These are phyloP conservation scores for Didymella keratinophila DNA, from an alignment of 2,329 filamentous ascomycete genomes.

Conservation along the genomic window DNA sequence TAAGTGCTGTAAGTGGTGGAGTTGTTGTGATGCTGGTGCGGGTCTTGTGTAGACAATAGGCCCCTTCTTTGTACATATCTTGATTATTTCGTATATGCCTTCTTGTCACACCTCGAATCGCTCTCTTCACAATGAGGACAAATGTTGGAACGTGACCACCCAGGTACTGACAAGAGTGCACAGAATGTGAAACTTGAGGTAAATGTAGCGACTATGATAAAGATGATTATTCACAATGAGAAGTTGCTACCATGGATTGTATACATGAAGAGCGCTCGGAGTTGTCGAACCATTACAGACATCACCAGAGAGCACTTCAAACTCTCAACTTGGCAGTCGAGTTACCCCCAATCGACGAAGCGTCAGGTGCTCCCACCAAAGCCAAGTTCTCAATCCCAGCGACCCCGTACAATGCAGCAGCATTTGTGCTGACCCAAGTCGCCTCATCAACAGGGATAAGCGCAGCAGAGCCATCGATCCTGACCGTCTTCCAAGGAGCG, in stretches of 20 bases:
- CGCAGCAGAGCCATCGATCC: slow-evolving; percentile 55
- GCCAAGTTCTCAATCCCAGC: slow-evolving; percentile 65
- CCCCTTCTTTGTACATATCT: not conserved
- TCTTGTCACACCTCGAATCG: no score
- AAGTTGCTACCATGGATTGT: not conserved
- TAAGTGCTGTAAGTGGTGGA: slow-evolving; percentile 1
- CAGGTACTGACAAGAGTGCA: no score
- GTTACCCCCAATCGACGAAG: slow-evolving; percentile 25
- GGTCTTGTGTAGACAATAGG: not conserved
- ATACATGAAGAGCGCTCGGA: not conserved
- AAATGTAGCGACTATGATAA: no score
- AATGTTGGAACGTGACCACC: no score
- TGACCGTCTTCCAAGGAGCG: slow-evolving; percentile 55
- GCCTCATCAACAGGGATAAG: slow-evolving; percentile 63
- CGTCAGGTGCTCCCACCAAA: slow-evolving; percentile 38
- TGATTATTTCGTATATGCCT: not conserved
- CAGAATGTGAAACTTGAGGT: no score
- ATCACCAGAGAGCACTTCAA: not conserved
- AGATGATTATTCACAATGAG: not conserved
- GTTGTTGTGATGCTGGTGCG: not conserved
- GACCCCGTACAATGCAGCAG: slow-evolving; percentile 64
- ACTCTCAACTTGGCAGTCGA: slow-evolving; percentile 2
- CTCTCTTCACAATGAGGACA: no score
- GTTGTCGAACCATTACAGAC: not conserved
- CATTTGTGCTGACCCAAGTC: slow-evolving; percentile 65